phyloP scores from a whole-genome alignment of 805 yeast genomes.

The Ogataea ramenticola region DNA sequence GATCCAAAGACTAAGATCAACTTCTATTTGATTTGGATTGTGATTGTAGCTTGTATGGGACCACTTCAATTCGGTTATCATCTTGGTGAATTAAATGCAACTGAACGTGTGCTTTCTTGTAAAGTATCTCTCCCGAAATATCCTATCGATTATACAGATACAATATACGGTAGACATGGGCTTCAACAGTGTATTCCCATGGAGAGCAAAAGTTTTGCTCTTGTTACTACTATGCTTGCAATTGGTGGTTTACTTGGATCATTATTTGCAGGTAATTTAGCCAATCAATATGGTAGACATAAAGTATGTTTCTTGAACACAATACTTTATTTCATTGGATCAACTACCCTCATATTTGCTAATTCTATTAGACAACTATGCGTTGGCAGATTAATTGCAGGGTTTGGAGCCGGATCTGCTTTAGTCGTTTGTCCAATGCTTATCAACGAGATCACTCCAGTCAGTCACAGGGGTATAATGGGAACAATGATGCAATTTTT shows the following conservation, averaged over 20 bases:
- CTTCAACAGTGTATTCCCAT: constrained; percentile 44
- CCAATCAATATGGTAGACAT: constrained; percentile 56
- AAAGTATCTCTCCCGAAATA: constrained; percentile 14
- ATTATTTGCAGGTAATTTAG: constrained; percentile 49
- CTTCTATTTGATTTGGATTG: constrained; percentile 8
- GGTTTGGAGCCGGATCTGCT: constrained; percentile 32
- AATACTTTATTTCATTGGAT: constrained; percentile 22
- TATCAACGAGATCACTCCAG: constrained; percentile 32
- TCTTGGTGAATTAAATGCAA: constrained; percentile 82
- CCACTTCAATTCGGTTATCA: constrained; percentile 84
- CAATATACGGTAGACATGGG: constrained; percentile 32
- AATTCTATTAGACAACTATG: constrained; percentile 15
- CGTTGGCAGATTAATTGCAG: constrained; percentile 28
- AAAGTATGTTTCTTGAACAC: constrained; percentile 25
- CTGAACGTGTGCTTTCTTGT: constrained; percentile 56
- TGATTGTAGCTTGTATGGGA: constrained; percentile 57
- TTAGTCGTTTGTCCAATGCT: constrained; percentile 34
- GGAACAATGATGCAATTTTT: constrained; percentile 34
- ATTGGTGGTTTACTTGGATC: constrained; percentile 75
- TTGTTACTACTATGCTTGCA: constrained; percentile 63
- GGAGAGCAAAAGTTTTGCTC: constrained; percentile 46
- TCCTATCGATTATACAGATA: constrained; percentile 20
- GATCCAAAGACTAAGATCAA: neutral
- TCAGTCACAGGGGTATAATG: constrained; percentile 33
- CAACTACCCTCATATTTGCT: constrained; percentile 22